A percentile compares a stretch with the other conserved stretches of the same genome.
These are phyloP conservation scores for Penicillium sp. DNA, from an alignment of 2,329 filamentous ascomycete species.

Conservation along the genomic window DNA sequence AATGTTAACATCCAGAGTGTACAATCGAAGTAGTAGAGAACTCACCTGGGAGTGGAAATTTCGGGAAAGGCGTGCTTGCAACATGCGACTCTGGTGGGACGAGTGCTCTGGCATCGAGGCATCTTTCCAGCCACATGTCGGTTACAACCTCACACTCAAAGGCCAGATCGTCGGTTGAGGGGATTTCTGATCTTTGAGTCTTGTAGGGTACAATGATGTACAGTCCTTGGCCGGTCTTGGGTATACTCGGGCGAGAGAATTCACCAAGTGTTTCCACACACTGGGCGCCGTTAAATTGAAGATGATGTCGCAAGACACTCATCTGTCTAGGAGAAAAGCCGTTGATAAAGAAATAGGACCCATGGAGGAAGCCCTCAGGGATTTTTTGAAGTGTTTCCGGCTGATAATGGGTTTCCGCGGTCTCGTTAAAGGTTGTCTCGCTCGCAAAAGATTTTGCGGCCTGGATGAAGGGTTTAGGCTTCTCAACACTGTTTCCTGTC, in stretches of 20 bases:
- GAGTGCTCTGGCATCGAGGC: conserved; percentile 72
- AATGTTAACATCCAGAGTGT: conserved; percentile 14
- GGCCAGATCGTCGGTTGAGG: conserved; percentile 40
- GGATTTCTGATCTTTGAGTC: conserved; percentile 31
- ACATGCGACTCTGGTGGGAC: conserved; percentile 67
- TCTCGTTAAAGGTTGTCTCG: conserved; percentile 34
- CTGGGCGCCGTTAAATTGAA: conserved; percentile 42
- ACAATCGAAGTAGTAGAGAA: neutral
- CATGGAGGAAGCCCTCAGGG: conserved; percentile 51
- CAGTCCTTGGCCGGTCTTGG: conserved; percentile 32
- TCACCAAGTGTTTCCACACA: conserved; percentile 35
- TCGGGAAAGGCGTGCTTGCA: conserved; percentile 72
- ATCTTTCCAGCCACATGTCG: conserved; percentile 91
- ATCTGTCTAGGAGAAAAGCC: conserved; percentile 57
- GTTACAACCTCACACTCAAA: conserved; percentile 61
- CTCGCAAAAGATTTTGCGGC: conserved; percentile 39
- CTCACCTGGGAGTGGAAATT: conserved; percentile 62
- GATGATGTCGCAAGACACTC: conserved; percentile 39
- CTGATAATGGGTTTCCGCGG: conserved; percentile 21
- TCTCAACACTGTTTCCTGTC: conserved; percentile 17
- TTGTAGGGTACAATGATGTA: conserved; percentile 44
- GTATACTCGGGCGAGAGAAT: conserved; percentile 34
- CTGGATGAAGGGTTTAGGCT: conserved; percentile 27
- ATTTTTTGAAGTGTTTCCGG: conserved; percentile 22
- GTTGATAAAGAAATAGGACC: conserved; percentile 59